Evolutionary conservation across 2,329 filamentous ascomycete species (phyloP), one percentile per base, ranked within the genome.

Genomic region (Catunica adiposa): DNA sequence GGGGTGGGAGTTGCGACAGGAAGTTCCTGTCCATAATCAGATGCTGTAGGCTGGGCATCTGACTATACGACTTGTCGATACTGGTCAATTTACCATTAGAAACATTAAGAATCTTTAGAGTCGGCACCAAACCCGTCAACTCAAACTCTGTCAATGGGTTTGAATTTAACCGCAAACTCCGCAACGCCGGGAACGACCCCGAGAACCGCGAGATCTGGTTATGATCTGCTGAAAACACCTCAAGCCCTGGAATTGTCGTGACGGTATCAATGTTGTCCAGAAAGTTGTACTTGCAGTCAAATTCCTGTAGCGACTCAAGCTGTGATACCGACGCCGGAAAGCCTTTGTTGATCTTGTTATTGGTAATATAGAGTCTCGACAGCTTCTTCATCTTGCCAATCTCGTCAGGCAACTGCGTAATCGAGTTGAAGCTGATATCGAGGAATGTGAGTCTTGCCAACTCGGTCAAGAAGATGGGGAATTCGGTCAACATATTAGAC

Each of bases 71-170:
- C 48, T 86, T 83, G 65, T 96, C 92, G 54, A 98, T 82, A 64
- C 89, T 87, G 1, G 89, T 86, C 46, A 98, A 73, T 67, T 97
- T 95, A 4, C 86, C 89, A 55, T 89, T 90, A 5, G 89, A 92
- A 56, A 98, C 74, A 63, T 95, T 97, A 53, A 98, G 75, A 17
- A 83, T 81, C 60, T 88, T 90, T 31, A 98, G 71, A 0, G 87
- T 90, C 15, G 87, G 85, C 15, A 94, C 80, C 1, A 84, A 77
- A 34, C 78, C 75, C 51, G 78, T 79, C 44, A 98, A 79, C 62
- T 94, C 87, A 61, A 98, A 98, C 60, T 89, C 87, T 15, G 92
- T 97, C 60, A 98, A 80, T 0, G 92, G 92, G 64, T 95, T 97
- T 59, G 92, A 89, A 66, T 98, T 95, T 60, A 98, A 74, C 64